Conservation (phyloP, 176 grass and related monocot species). For the Otatea glauca region DNA sequence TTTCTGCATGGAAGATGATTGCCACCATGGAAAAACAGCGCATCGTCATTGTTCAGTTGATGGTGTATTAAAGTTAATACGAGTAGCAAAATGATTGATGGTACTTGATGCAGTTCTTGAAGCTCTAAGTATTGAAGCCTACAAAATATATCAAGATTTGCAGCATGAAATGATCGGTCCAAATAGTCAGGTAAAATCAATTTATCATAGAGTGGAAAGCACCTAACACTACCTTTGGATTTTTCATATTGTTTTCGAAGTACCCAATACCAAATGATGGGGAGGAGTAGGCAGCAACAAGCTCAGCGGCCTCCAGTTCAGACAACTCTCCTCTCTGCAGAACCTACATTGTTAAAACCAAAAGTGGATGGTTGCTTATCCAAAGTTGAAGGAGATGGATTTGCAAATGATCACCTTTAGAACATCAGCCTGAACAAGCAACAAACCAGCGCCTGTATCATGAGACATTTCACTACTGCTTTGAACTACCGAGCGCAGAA, state of each 20-base stretch:
- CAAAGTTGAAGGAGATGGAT: slow-evolving; percentile 3
- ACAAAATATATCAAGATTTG: neutral
- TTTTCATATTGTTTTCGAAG: slow-evolving; percentile 74
- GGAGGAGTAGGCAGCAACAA: slow-evolving; percentile 86
- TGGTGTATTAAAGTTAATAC: slow-evolving; percentile 52
- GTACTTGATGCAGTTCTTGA: slow-evolving; percentile 6
- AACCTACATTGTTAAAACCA: slow-evolving; percentile 24
- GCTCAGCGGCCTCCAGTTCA: slow-evolving; percentile 59
- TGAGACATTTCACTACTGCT: slow-evolving; percentile 67
- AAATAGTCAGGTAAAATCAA: neutral
- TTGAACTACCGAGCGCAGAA: slow-evolving; percentile 62
- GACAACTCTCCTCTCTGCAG: slow-evolving; percentile 48
- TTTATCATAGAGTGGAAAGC: neutral
- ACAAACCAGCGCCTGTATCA: slow-evolving; percentile 74
- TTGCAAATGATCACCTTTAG: slow-evolving; percentile 56
- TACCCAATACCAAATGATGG: slow-evolving; percentile 86
- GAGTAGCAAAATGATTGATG: slow-evolving; percentile 64
- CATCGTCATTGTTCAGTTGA: slow-evolving; percentile 18
- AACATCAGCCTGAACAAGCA: slow-evolving; percentile 83
- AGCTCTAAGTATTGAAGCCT: slow-evolving; percentile 71
- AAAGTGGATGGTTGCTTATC: neutral
- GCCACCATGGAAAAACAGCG: neutral
- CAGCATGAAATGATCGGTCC: neutral
- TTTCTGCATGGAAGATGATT: neutral
- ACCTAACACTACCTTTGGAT: slow-evolving; percentile 58